Percentiles rank a stretch among this genome's conserved stretches.
Evolutionary conservation across 176 grass and related monocot species (phyloP).

Genomic region (Phoenix roebelenii): DNA sequence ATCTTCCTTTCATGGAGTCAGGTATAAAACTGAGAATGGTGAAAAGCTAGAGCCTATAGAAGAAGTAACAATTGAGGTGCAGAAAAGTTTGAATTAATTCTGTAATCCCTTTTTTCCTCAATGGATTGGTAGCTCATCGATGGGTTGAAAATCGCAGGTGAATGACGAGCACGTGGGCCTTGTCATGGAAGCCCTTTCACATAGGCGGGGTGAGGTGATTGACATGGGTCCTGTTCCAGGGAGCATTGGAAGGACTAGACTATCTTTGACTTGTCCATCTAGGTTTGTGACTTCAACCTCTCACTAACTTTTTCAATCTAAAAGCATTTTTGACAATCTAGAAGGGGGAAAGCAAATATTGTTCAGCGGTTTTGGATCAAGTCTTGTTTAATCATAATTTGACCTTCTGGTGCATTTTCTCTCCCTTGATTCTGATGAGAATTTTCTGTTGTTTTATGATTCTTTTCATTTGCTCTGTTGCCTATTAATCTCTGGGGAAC

Average conservation of each 20-base stretch:
- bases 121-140: slow-evolving; percentile 17
- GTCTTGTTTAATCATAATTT: not conserved
- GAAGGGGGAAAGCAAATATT: no score
- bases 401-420: no score
- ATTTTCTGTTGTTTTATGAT: no score
- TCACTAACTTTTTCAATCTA: not conserved
- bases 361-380: no score
- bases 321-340: slow-evolving; percentile 2
- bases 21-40: slow-evolving; percentile 78
- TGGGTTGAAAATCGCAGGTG: slow-evolving; percentile 48
- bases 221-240: slow-evolving; percentile 98
- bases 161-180: slow-evolving; percentile 95
- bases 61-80: slow-evolving; percentile 99
- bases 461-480: no score
- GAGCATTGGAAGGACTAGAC: slow-evolving; percentile 58
- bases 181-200: slow-evolving; percentile 85
- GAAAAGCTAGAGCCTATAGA: slow-evolving; percentile 87
- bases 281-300: slow-evolving; percentile 31
- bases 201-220: slow-evolving; percentile 70
- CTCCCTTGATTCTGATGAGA: no score
- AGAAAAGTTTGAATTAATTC: slow-evolving; percentile 17
- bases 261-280: slow-evolving; percentile 93
- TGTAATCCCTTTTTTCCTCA: slow-evolving; percentile 12
- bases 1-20: slow-evolving; percentile 21
- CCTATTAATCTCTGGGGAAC: no score